Base-by-base conservation (phyloP, 768 basidiomycete species). In the Boletus rubroflammeus region DNA sequence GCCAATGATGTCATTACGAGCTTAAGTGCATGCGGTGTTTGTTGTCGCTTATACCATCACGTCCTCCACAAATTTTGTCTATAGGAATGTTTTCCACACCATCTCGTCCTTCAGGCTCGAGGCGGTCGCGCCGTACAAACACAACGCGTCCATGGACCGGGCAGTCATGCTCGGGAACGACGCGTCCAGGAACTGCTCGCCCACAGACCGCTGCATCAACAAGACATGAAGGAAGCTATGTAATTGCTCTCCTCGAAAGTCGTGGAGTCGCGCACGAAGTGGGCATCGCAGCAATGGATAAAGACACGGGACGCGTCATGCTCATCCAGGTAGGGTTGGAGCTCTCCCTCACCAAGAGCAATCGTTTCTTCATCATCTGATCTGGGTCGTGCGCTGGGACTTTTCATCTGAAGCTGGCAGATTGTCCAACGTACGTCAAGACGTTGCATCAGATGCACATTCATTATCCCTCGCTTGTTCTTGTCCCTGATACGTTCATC, bases 341-440 rank as follows among this genome's bases (percentile, higher is more conserved):
- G 50, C 9, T 36, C 35, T n/a, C 36, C 41, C 32, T 44, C 53
- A 48, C 35, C 21, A 19, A 23, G 36, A 35, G 29, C 43, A 53
- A 51, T 36, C 21, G 6, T 38, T 34, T n/a, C 32, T 43, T 49
- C 23, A 11, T 53, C 21, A 35, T 47, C 48, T 43, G 45, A 58
- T 21, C 38, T 41, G 35, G 9, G 13, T 11, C 21, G 11, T 38
- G 14, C 11, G 13, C 35, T 26, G 29, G 17, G 28, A 5, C 8
- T 21, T 9, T 42, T 4, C 21, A 9, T 14, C 40, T 32, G 17
- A 54, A 95, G 90, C 77, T 93, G 29, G 83, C 86, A 34, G 94
- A 97, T 65, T 87, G 87, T 54, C 84, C 90, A 52, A 93, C 93
- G 14, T 95, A 93, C 58, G 85, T 92, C 55, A 93, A 93, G 69